These are phyloP conservation scores for Coemansia sp. DNA, from an alignment of 192 early-diverging fungal species.

Conservation along the genomic window DNA sequence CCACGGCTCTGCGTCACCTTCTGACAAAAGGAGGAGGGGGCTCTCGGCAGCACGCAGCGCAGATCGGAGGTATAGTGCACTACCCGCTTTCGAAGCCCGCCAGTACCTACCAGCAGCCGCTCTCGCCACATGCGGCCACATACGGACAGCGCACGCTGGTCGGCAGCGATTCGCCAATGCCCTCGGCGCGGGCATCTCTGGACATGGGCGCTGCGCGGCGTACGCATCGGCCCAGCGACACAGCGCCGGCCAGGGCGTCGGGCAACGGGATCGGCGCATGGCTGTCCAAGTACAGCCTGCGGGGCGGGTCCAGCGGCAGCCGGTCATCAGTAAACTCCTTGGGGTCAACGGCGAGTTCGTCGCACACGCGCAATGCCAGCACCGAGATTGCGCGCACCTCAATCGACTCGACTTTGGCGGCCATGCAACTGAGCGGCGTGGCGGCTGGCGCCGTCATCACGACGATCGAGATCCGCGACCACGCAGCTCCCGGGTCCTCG, in stretches of 20 bases:
- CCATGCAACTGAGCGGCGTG: slow-evolving; percentile 22
- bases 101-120: slow-evolving; percentile 12
- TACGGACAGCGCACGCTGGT: slow-evolving; percentile 42
- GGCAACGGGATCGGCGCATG: slow-evolving; percentile 34
- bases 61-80: slow-evolving; percentile 55
- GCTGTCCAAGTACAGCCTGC: slow-evolving; percentile 47
- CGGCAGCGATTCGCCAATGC: slow-evolving; percentile 31
- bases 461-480: slow-evolving; percentile 42
- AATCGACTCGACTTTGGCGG: slow-evolving; percentile 40
- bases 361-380: slow-evolving; percentile 23
- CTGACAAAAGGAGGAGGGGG: slow-evolving; percentile 28
- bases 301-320: slow-evolving; percentile 13
- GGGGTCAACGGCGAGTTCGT: slow-evolving; percentile 32
- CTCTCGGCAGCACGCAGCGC: slow-evolving; percentile 41
- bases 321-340: slow-evolving; percentile 39
- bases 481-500: not conserved
- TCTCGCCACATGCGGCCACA: slow-evolving; percentile 18
- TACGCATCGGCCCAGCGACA: not conserved
- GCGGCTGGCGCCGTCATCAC: slow-evolving; percentile 49
- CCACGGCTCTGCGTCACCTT: slow-evolving; percentile 45
- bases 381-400: slow-evolving; percentile 45
- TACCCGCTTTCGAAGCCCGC: slow-evolving; percentile 31
- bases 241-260: slow-evolving; percentile 6
- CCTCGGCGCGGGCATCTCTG: slow-evolving; percentile 32
- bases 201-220: slow-evolving; percentile 14